A percentile compares a stretch with the other conserved stretches of the same genome.
Evolutionary conservation across 169 alveolate species (phyloP).

Genomic region (Sarcocystis neurona): DNA sequence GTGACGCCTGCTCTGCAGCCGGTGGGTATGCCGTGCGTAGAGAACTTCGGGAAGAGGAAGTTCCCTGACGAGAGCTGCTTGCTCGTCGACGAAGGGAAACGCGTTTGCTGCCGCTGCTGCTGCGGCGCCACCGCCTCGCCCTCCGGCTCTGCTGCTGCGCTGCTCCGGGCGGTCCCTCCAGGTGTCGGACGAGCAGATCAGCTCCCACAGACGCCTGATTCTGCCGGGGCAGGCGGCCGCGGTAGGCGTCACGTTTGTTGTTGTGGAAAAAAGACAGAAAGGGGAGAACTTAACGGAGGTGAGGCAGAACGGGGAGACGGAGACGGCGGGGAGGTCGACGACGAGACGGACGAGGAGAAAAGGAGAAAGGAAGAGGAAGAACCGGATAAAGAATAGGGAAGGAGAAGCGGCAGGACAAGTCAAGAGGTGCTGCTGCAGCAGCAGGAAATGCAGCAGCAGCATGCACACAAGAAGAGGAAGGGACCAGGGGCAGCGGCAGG

Average conservation of each 20-base stretch:
- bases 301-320: not conserved
- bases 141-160: not conserved
- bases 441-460: no score
- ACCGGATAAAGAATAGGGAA: not conserved
- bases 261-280: not conserved
- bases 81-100: slow-evolving; percentile 51
- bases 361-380: not conserved
- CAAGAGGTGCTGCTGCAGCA: no score
- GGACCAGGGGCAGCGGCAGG: no score
- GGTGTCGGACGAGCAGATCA: slow-evolving; percentile 25
- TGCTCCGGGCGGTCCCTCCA: not conserved
- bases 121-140: slow-evolving; percentile 3
- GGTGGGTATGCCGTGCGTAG: slow-evolving; percentile 25
- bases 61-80: slow-evolving; percentile 44
- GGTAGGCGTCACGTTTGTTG: no score
- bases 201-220: slow-evolving; percentile 30
- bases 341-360: not conserved
- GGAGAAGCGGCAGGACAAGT: not conserved
- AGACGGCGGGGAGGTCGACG: not conserved
- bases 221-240: no score
- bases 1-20: slow-evolving; percentile 45
- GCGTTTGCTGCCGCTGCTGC: not conserved
- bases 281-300: not conserved
- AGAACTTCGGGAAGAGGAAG: slow-evolving; percentile 58
- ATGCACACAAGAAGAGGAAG: no score